phyloP scores from a whole-genome alignment of 148 eudicot genomes.

The Rhododendron williamsianum region DNA sequence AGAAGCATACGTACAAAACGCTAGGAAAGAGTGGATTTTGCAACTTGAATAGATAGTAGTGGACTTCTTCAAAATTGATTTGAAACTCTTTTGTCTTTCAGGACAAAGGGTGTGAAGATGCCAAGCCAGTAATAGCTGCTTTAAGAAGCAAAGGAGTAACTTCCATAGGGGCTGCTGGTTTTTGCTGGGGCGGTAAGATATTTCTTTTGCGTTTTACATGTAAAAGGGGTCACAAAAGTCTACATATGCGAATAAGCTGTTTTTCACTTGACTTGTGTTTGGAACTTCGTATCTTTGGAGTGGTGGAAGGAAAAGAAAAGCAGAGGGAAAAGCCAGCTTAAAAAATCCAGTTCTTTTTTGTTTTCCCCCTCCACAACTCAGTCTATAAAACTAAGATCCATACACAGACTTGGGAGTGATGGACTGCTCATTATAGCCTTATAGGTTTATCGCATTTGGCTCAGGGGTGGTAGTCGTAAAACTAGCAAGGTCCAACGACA shows the following conservation, averaged over 20 bases:
- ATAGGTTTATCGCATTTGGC: background rate
- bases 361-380: background rate
- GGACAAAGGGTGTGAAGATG: slow-evolving; percentile 41
- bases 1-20: background rate
- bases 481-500: slow-evolving; percentile 32
- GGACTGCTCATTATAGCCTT: background rate
- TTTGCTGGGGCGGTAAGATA: slow-evolving; percentile 45
- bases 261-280: background rate
- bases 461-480: slow-evolving; percentile 38
- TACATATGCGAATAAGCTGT: background rate
- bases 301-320: background rate
- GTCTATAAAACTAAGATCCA: background rate
- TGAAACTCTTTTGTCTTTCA: background rate
- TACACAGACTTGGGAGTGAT: background rate
- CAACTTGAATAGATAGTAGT: background rate
- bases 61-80: background rate
- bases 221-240: background rate
- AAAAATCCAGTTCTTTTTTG: background rate
- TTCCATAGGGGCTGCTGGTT: slow-evolving; percentile 37
- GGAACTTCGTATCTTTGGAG: background rate
- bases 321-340: background rate
- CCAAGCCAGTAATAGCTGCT: slow-evolving; percentile 25
- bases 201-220: background rate
- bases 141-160: slow-evolving; percentile 26
- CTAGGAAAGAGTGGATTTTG: background rate